Evolutionary conservation across 352 stramenopile genomes (phyloP).

Genomic region (Lagenidium giganteum): DNA sequence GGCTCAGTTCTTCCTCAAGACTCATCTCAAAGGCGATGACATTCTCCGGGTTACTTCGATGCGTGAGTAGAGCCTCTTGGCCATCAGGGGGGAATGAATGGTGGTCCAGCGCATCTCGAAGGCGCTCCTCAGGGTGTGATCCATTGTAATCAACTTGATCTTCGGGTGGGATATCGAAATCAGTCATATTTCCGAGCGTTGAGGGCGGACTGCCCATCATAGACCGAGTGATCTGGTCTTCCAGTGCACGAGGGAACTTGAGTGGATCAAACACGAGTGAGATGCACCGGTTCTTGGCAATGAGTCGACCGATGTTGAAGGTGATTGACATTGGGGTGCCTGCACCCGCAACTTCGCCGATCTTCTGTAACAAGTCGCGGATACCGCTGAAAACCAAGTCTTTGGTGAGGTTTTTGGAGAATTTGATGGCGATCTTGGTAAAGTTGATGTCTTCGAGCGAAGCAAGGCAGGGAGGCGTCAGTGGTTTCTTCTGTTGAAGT

Average conservation of each 20-base stretch:
- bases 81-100: conserved; percentile 28
- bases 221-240: conserved; percentile 53
- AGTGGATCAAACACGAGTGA: conserved; percentile 68
- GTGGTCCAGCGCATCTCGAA: conserved; percentile 4
- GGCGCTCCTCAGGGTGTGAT: background rate
- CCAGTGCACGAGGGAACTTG: conserved; percentile 48
- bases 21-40: conserved; percentile 31
- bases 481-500: conserved; percentile 37
- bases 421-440: conserved; percentile 82
- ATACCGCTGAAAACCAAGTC: conserved; percentile 65
- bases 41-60: conserved; percentile 47
- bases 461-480: conserved; percentile 23
- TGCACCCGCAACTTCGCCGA: conserved; percentile 52
- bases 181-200: conserved; percentile 37
- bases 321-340: conserved; percentile 51
- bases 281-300: conserved; percentile 72
- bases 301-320: conserved; percentile 61
- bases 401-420: conserved; percentile 66
- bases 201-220: conserved; percentile 41
- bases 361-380: conserved; percentile 68
- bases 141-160: conserved; percentile 27
- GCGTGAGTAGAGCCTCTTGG: conserved; percentile 36
- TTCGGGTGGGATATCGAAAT: conserved; percentile 56
- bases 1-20: conserved; percentile 50
- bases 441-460: conserved; percentile 80